Evolutionary conservation across 768 basidiomycete species (phyloP).

Genomic region (Trametes villosa): DNA sequence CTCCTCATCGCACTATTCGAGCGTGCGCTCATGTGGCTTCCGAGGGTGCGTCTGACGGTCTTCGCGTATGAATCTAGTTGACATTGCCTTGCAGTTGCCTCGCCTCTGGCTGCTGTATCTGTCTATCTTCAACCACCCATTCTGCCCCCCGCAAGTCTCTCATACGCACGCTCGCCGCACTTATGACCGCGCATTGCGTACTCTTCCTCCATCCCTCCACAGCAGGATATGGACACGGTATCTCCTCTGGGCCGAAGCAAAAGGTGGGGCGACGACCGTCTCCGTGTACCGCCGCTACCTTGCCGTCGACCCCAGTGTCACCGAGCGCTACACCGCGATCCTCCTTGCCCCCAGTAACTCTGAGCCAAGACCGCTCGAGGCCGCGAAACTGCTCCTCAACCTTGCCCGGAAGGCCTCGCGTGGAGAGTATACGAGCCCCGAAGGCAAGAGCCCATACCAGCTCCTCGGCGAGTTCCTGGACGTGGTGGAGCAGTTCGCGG

Average conservation of each 20-base stretch:
- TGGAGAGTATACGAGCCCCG: slow-evolving; percentile 84
- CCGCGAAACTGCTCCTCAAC: slow-evolving; percentile 86
- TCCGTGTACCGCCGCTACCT: slow-evolving; percentile 90
- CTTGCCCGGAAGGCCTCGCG: slow-evolving; percentile 83
- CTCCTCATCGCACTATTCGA: slow-evolving; percentile 87
- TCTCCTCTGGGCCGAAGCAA: slow-evolving; percentile 87
- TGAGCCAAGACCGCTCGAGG: slow-evolving; percentile 81
- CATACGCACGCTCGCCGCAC: slow-evolving; percentile 92
- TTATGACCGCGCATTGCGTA: slow-evolving; percentile 92
- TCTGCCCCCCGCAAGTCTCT: slow-evolving; percentile 82
- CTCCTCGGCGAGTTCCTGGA: slow-evolving; percentile 92
- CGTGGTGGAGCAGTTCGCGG: slow-evolving; percentile 86
- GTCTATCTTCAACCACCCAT: slow-evolving; percentile 86
- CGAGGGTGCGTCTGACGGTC: slow-evolving; percentile 61
- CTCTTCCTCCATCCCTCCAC: slow-evolving; percentile 91
- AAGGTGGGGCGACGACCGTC: slow-evolving; percentile 78
- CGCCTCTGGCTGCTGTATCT: slow-evolving; percentile 94
- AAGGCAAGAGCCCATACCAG: slow-evolving; percentile 95
- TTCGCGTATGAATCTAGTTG: not conserved
- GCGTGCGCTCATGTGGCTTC: slow-evolving; percentile 92
- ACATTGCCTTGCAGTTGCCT: slow-evolving; percentile 64
- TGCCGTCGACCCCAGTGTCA: slow-evolving; percentile 75
- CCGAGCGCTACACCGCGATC: slow-evolving; percentile 75
- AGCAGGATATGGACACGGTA: slow-evolving; percentile 92
- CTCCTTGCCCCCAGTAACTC: slow-evolving; percentile 65